These are phyloP conservation scores for Candida pini DNA, from an alignment of 805 yeast species.

Conservation along the genomic window DNA sequence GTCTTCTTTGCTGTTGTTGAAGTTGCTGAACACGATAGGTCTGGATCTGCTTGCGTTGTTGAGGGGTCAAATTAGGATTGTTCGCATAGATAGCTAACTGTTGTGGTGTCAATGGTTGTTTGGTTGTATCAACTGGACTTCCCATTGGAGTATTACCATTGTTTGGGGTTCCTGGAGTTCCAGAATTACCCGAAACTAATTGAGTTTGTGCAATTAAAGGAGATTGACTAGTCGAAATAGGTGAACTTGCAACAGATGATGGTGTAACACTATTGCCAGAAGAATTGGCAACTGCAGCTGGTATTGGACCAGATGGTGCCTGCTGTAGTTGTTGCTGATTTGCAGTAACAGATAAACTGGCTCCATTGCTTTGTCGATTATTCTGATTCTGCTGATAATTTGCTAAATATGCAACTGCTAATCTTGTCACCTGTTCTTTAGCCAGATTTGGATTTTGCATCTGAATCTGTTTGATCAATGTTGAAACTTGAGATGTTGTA, in stretches of 20 bases:
- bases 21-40: constrained; percentile 20
- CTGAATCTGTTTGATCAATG: constrained; percentile 59
- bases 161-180: too few relatives aligned
- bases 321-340: constrained; percentile 14
- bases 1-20: constrained; percentile 20
- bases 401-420: constrained; percentile 61
- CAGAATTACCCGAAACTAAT: too few relatives aligned
- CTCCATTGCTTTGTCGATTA: too few relatives aligned
- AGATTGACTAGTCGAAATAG: too few relatives aligned
- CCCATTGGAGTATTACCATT: too few relatives aligned
- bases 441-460: constrained; percentile 58
- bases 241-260: constrained; percentile 21
- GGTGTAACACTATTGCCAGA: constrained; percentile 18
- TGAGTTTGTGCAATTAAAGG: too few relatives aligned
- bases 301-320: neutral
- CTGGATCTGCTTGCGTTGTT: constrained; percentile 36
- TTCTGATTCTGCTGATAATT: constrained; percentile 48
- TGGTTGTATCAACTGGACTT: constrained; percentile 7
- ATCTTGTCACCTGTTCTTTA: constrained; percentile 58
- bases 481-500: constrained; percentile 60
- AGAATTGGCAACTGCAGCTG: neutral
- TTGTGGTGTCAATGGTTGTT: constrained; percentile 17
- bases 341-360: constrained; percentile 21
- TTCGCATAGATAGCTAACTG: constrained; percentile 24
- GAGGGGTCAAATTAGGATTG: constrained; percentile 37